Base-by-base conservation (phyloP, 106 monocot species). In the Dendrobium chrysotoxum region DNA sequence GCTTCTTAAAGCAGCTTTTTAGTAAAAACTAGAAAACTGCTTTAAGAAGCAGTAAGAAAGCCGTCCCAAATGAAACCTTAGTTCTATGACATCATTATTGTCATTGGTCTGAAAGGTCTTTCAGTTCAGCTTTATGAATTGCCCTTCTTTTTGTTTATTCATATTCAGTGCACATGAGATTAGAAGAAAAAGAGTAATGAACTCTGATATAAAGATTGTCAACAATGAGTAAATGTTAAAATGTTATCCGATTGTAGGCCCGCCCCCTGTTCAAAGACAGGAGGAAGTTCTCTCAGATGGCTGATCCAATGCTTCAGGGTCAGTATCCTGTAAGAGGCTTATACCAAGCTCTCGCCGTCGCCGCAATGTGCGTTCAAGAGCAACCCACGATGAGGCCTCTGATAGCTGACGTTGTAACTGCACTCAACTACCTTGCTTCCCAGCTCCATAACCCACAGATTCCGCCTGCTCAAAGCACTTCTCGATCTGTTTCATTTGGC, bases 351-450 rank as follows among this genome's bases (percentile, higher is more conserved):
- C 81, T 85, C n/a, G 85, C 85, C 26, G 85, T 85, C 20, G 85
- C 85, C 17, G 81, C 85, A 30, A 85, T 85, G 85, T 85, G 85
- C n/a, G 81, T 85, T n/a, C 81, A 85, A n/a, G 85, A 85, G 80
- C 71, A 85, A 30, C 73, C 85, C 7, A 15, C 81, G 39, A 80
- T 80, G 82, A 79, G 90, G 61, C 87, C 90, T 50, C 75, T 77
- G 1, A 85, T 90, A n/a, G 82, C 85, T 18, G 90, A 85, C 75
- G 87, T 90, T 1, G 90, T 90, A 5, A 87, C 85, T 5, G 87
- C 90, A 53, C 87, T 90, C 74, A 68, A 75, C 28, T 85, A 85
- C 73, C 88, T 89, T 66, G 85, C 87, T 18, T 85, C 90, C 35
- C 90, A 90, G 67, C 61, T 30, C 61, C 68, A 82, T 68, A 78